Conservation (phyloP, 352 stramenopile species). For the Phytophthora crassamura region DNA sequence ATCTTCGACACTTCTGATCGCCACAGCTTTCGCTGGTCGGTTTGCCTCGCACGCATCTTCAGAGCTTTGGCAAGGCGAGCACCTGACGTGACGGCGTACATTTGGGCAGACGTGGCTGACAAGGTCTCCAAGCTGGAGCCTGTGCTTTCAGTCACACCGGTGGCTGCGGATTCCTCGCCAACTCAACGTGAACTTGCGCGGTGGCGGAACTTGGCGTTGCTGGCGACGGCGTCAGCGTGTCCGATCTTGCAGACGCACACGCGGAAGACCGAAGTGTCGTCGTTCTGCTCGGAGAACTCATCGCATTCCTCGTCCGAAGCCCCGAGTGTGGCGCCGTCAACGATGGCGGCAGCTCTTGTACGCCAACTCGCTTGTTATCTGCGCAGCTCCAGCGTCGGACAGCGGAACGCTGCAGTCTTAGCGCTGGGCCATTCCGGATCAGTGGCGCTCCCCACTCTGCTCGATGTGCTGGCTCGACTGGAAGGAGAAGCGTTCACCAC, state of each 20-base stretch:
- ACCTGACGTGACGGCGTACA: slow-evolving; percentile 66
- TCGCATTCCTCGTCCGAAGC: slow-evolving; percentile 16
- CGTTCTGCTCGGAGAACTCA: slow-evolving; percentile 23
- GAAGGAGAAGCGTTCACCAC: slow-evolving; percentile 59
- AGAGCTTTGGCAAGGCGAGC: slow-evolving; percentile 40
- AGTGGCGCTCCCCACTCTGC: slow-evolving; percentile 42
- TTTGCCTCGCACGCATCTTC: slow-evolving; percentile 55
- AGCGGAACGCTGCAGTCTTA: slow-evolving; percentile 63
- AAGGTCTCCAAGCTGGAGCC: slow-evolving; percentile 72
- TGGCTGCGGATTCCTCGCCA: background rate
- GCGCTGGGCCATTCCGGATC: slow-evolving; percentile 54
- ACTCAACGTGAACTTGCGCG: slow-evolving; percentile 49
- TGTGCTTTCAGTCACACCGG: slow-evolving; percentile 39
- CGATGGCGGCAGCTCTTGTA: slow-evolving; percentile 52
- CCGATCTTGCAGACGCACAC: slow-evolving; percentile 37
- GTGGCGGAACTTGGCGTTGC: slow-evolving; percentile 72
- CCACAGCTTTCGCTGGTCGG: slow-evolving; percentile 67
- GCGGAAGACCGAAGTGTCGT: slow-evolving; percentile 29
- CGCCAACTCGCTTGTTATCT: slow-evolving; percentile 63
- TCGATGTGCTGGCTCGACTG: slow-evolving; percentile 61
- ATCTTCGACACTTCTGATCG: slow-evolving; percentile 23
- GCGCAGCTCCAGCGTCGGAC: slow-evolving; percentile 58
- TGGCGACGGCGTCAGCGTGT: slow-evolving; percentile 60
- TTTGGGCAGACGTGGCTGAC: slow-evolving; percentile 71
- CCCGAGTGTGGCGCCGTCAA: slow-evolving; percentile 27